These are phyloP conservation scores for Magnusiomyces tetraspermus DNA, from an alignment of 1,139 yeast species.

Conservation along the genomic window DNA sequence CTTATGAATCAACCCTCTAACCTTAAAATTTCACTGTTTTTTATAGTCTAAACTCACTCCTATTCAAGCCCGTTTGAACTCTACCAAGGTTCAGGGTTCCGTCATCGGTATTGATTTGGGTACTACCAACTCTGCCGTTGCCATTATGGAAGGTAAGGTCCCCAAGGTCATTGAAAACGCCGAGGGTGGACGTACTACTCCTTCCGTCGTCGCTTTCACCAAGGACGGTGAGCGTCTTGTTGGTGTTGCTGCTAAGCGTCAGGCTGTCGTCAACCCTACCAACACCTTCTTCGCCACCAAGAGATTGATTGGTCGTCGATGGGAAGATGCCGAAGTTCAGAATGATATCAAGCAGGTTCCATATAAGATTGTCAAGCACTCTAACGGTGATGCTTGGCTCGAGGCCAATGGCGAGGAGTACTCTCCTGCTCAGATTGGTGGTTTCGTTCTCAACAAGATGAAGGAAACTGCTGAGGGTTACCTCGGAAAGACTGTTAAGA, in stretches of 20 bases:
- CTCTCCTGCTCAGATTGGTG: slow-evolving; percentile 98
- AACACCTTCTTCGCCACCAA: slow-evolving; percentile 96
- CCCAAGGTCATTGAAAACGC: slow-evolving; percentile 97
- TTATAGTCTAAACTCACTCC: slow-evolving; percentile 45
- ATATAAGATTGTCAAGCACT: slow-evolving; percentile 91
- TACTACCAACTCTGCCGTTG: slow-evolving; percentile 98
- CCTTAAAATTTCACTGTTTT: background rate
- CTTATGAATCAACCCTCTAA: background rate
- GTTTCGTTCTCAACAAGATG: slow-evolving; percentile 90
- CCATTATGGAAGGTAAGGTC: slow-evolving; percentile 92
- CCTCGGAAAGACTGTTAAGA: slow-evolving; percentile 72
- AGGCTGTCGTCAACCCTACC: slow-evolving; percentile 97
- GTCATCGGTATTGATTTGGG: slow-evolving; percentile 98
- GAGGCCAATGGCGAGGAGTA: slow-evolving; percentile 82
- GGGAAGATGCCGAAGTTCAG: slow-evolving; percentile 92
- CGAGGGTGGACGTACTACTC: slow-evolving; percentile 98
- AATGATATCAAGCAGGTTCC: slow-evolving; percentile 95
- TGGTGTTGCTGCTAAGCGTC: slow-evolving; percentile 98
- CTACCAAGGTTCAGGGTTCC: slow-evolving; percentile 30
- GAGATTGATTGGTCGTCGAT: slow-evolving; percentile 97
- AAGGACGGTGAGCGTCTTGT: slow-evolving; percentile 93
- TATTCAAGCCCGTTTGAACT: slow-evolving; percentile 45
- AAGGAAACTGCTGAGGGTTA: slow-evolving; percentile 94
- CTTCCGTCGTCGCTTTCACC: slow-evolving; percentile 97
- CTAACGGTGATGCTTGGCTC: slow-evolving; percentile 98